Evolutionary conservation across 139 green algal genomes (phyloP).

Genomic region (Chlamydomonas urium): DNA sequence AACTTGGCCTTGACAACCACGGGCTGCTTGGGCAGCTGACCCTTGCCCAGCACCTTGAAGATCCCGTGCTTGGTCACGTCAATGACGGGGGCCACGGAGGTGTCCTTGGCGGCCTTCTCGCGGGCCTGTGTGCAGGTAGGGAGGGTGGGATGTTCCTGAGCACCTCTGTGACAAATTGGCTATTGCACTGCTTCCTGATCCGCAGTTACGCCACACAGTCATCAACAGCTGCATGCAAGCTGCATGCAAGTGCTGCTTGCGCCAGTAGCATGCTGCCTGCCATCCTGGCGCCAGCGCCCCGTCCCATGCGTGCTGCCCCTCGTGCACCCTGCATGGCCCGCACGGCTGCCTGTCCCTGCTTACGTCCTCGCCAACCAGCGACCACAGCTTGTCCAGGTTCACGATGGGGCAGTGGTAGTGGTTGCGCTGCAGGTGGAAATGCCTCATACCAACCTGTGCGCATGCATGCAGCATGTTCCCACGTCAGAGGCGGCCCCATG

Average conservation of each 20-base stretch:
- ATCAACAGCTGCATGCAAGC: no score
- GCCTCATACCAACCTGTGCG: constrained; percentile 92
- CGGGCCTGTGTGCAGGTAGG: no score
- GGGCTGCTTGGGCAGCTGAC: constrained; percentile 87
- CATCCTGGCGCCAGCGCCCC: constrained; percentile 12
- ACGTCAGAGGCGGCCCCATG: no score
- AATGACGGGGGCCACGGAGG: constrained; percentile 76
- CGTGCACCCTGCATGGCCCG: background rate
- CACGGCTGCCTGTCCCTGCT: constrained; percentile 5
- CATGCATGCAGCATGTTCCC: background rate
- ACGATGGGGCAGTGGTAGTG: constrained; percentile 93
- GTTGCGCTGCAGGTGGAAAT: constrained; percentile 97
- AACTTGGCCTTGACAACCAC: constrained; percentile 98
- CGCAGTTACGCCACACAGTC: background rate
- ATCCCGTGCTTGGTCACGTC: constrained; percentile 95
- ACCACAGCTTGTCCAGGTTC: constrained; percentile 98
- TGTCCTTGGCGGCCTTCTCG: constrained; percentile 71
- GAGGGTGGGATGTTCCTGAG: no score
- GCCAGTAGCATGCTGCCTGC: background rate
- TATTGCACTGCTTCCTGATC: no score
- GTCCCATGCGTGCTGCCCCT: background rate
- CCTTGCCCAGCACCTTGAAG: constrained; percentile 96
- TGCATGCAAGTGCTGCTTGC: constrained; percentile 4
- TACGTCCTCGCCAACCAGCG: constrained; percentile 85
- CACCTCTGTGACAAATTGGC: no score